Conservation (phyloP, 2,329 filamentous ascomycete genomes). For the Aspergillus spinulosporus region DNA sequence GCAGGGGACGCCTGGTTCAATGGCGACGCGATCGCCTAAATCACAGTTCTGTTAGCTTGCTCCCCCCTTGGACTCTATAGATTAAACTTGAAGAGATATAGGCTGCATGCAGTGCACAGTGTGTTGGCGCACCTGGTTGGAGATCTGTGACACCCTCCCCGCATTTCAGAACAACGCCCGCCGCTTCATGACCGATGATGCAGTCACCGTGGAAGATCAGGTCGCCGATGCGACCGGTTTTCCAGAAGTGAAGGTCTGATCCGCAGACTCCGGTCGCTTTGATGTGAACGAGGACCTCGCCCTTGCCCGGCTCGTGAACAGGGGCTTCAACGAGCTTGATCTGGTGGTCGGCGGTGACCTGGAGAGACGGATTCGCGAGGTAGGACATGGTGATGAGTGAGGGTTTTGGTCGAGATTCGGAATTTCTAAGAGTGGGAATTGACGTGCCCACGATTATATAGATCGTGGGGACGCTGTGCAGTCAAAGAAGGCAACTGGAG, state of each 20-base stretch:
- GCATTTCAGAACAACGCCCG: constrained; percentile 60
- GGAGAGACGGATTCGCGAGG: constrained; percentile 55
- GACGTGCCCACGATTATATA: not conserved
- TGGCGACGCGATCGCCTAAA: constrained; percentile 62
- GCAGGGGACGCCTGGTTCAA: constrained; percentile 68
- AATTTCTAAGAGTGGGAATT: constrained; percentile 11
- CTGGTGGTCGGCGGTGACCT: constrained; percentile 61
- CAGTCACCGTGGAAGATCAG: constrained; percentile 64
- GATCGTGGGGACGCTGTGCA: not conserved
- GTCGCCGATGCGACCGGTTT: constrained; percentile 62
- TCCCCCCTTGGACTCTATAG: no score
- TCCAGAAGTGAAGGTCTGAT: constrained; percentile 71
- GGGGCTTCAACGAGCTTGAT: constrained; percentile 60
- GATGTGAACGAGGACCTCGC: constrained; percentile 62
- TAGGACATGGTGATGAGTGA: constrained; percentile 9
- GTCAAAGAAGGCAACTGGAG: constrained; percentile 1
- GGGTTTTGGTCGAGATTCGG: not conserved
- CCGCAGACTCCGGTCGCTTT: constrained; percentile 66
- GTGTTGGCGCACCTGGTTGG: constrained; percentile 40
- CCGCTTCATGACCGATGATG: constrained; percentile 66
- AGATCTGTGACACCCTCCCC: constrained; percentile 57
- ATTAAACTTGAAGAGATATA: no score
- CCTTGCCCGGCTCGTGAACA: constrained; percentile 54
- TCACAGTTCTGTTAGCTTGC: not conserved
- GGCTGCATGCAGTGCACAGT: no score